A percentile compares a stretch with the other conserved stretches of the same genome.
Conservation (phyloP, 164 flowering plant genomes). For the Chimonanthus salicifolius region DNA sequence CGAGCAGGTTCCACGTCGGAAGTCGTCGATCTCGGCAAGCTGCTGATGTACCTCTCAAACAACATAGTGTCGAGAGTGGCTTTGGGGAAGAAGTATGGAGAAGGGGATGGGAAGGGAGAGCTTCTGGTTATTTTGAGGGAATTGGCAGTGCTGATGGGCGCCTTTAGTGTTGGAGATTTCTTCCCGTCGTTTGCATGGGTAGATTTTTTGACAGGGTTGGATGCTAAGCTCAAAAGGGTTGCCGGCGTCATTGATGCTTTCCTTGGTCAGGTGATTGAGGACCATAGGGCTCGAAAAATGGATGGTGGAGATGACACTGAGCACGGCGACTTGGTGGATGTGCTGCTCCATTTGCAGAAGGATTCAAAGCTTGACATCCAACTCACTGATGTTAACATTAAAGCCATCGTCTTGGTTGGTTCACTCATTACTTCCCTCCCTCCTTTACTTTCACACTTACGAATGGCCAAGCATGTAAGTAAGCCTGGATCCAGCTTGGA, state of each 20-base stretch:
- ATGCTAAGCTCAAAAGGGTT: background rate
- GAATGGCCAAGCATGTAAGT: too few species aligned
- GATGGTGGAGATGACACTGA: background rate
- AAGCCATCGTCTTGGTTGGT: constrained; percentile 6
- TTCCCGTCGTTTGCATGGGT: background rate
- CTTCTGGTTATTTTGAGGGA: background rate
- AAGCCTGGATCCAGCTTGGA: too few species aligned
- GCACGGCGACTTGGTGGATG: constrained; percentile 1
- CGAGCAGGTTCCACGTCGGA: background rate
- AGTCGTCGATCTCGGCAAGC: background rate
- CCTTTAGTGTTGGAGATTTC: background rate
- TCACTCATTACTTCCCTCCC: too few species aligned
- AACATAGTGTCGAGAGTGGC: background rate
- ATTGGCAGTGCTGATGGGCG: background rate
- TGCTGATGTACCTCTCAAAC: background rate
- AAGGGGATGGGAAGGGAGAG: background rate
- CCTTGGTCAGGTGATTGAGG: background rate
- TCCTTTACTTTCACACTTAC: too few species aligned
- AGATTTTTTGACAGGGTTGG: background rate
- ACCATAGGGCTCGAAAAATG: background rate
- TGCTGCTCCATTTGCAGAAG: background rate
- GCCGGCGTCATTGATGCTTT: background rate
- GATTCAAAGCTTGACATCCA: background rate
- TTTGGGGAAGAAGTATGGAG: constrained; percentile 4
- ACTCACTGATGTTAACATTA: background rate